Conservation (phyloP, 805 yeast species). For the Ogataea thermomethanolica region DNA sequence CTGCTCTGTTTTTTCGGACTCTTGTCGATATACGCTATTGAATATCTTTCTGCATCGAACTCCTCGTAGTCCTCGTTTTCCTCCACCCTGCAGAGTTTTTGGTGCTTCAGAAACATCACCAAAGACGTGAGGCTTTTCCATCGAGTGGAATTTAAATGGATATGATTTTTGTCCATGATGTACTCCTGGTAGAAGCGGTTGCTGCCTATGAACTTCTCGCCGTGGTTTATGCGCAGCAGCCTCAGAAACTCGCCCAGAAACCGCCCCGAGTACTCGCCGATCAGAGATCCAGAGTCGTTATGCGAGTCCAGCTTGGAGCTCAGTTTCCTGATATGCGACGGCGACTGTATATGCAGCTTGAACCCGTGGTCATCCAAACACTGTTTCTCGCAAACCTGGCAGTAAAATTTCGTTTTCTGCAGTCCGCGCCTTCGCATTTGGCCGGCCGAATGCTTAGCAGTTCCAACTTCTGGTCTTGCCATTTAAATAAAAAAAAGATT, state of each 20-base stretch:
- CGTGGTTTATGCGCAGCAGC: slow-evolving; percentile 65
- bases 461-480: slow-evolving; percentile 59
- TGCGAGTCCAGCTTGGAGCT: slow-evolving; percentile 41
- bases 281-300: slow-evolving; percentile 27
- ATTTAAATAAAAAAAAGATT: slow-evolving; percentile 25
- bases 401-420: slow-evolving; percentile 81
- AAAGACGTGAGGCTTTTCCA: slow-evolving; percentile 73
- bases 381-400: slow-evolving; percentile 90
- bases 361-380: slow-evolving; percentile 96
- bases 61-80: slow-evolving; percentile 34
- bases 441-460: slow-evolving; percentile 70
- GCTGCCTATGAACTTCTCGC: slow-evolving; percentile 74
- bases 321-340: slow-evolving; percentile 64
- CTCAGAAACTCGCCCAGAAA: slow-evolving; percentile 65
- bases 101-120: slow-evolving; percentile 53
- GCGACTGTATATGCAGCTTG: slow-evolving; percentile 83
- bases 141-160: slow-evolving; percentile 86
- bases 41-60: slow-evolving; percentile 35
- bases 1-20: slow-evolving; percentile 43
- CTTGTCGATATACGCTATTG: slow-evolving; percentile 49
- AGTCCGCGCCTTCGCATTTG: slow-evolving; percentile 79
- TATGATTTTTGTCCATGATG: slow-evolving; percentile 75
- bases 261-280: slow-evolving; percentile 55
- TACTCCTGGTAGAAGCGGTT: slow-evolving; percentile 89
- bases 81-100: slow-evolving; percentile 54